phyloP scores from a whole-genome alignment of 305 asterid species.

The Andrographis paniculata region DNA sequence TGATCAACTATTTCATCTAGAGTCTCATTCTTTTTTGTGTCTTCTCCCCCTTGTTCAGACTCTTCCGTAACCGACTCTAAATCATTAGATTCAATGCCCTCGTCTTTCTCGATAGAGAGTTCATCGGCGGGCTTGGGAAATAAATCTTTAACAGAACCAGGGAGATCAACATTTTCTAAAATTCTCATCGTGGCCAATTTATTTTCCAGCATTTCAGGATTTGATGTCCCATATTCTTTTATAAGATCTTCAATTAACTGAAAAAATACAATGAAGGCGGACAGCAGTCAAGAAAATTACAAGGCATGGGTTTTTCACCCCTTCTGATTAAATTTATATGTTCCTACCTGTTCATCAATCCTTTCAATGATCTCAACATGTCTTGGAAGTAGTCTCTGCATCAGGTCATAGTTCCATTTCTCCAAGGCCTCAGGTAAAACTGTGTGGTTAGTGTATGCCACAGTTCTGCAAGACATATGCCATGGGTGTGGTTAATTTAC shows the following conservation, averaged over 20 bases:
- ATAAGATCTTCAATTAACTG: conserved; percentile 68
- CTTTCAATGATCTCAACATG: conserved; percentile 77
- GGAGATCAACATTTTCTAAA: conserved; percentile 73
- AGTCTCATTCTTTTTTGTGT: conserved; percentile 22
- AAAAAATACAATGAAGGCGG: conserved; percentile 17
- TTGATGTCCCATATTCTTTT: conserved; percentile 54
- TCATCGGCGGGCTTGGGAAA: conserved; percentile 35
- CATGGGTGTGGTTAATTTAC: conserved; percentile 18
- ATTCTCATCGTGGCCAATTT: conserved; percentile 72
- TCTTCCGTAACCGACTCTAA: conserved; percentile 20
- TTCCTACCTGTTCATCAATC: conserved; percentile 74
- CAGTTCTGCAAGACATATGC: conserved; percentile 54
- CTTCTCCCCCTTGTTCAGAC: conserved; percentile 26
- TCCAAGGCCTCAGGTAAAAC: conserved; percentile 95
- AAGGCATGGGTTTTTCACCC: conserved; percentile 12
- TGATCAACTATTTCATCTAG: conserved; percentile 23
- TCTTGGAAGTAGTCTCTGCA: conserved; percentile 82
- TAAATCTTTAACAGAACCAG: conserved; percentile 51
- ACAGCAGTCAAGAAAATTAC: conserved; percentile 20
- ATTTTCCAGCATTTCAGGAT: conserved; percentile 48
- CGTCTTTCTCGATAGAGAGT: conserved; percentile 24
- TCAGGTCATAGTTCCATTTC: conserved; percentile 82
- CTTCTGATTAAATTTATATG: conserved; percentile 11
- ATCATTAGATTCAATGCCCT: conserved; percentile 22
- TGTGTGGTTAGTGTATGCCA: conserved; percentile 92